These are phyloP conservation scores for Reticulascus tulasneorum DNA, from an alignment of 2,329 filamentous ascomycete species.

Conservation along the genomic window DNA sequence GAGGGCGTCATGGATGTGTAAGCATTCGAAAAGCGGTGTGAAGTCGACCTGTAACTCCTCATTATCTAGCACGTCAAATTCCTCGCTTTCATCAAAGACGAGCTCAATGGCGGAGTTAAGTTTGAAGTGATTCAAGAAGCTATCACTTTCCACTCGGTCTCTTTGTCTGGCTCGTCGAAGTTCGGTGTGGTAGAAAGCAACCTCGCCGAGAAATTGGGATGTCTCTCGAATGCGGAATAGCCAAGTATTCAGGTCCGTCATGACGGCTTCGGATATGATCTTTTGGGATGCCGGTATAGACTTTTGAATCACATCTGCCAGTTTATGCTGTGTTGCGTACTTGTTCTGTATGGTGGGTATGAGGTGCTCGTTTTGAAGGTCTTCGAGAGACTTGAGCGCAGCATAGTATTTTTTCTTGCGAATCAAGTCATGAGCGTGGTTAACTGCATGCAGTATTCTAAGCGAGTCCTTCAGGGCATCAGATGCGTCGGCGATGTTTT, in stretches of 20 bases:
- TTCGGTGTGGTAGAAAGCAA: slow-evolving; percentile 95
- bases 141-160: slow-evolving; percentile 71
- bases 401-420: slow-evolving; percentile 94
- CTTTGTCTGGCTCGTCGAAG: slow-evolving; percentile 78
- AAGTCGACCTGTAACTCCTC: slow-evolving; percentile 95
- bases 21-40: slow-evolving; percentile 85
- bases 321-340: slow-evolving; percentile 89
- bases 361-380: slow-evolving; percentile 92
- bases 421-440: slow-evolving; percentile 88
- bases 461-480: slow-evolving; percentile 86
- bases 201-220: slow-evolving; percentile 91
- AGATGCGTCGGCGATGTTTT: slow-evolving; percentile 92
- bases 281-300: slow-evolving; percentile 91
- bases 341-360: slow-evolving; percentile 68
- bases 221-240: slow-evolving; percentile 91
- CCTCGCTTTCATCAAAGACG: slow-evolving; percentile 90
- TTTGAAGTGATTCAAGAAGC: slow-evolving; percentile 77
- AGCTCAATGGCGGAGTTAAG: slow-evolving; percentile 94
- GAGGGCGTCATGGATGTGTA: slow-evolving; percentile 94
- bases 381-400: slow-evolving; percentile 87
- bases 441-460: slow-evolving; percentile 86
- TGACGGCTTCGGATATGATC: slow-evolving; percentile 91
- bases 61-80: slow-evolving; percentile 93
- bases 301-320: slow-evolving; percentile 92
- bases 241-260: slow-evolving; percentile 97